Base-by-base conservation (phyloP, 2,329 filamentous ascomycete species). In the Colletotrichum tamarilloi region DNA sequence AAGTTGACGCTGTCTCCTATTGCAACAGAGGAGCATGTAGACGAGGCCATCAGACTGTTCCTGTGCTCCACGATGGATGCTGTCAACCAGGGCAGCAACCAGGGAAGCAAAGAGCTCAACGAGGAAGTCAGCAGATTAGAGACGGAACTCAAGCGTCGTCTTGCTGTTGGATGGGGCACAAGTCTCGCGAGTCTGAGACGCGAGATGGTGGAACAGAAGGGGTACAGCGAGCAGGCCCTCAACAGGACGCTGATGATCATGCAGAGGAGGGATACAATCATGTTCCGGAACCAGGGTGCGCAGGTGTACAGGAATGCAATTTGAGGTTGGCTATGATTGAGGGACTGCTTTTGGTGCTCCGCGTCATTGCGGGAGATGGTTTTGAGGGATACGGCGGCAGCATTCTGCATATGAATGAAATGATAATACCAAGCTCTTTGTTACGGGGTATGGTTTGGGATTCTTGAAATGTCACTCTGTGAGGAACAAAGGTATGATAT, bases 1-100 rank as follows among this genome's bases (percentile, higher is more conserved):
- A 99, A 99, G 82, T 87, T 99, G 56, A 92, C 93, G 0, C 89
- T 99, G 9, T 94, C 93, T 0, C 92, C 95, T 4, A 88, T 98
- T 55, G 97, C 96, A 2, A 95, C 93, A 0, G 96, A 98, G 82
- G 88, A 91, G 59, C 97, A 99, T 80, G 97, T 99, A 65, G 96
- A 99, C 79, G 97, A 99, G 85, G 97, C 97, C 2, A 99, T 99
- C 78, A 93, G 97, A 0, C 89, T 99, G 19, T 99, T 99, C 92
- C 87, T 99, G 35, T 97, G 95, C 76, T 95, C 93, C 4, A 99
- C 97, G 70, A 98, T 99, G 97, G 96, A 99, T 80, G 97, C 97
- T 8, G 95, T 98, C 69, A 96, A 94, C 73, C 95, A 97, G 79
- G 96, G 95, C 73, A 92, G 93, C 77, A 94, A 92, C 75, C 91